These are phyloP conservation scores for Trypanosomatidae sp. DNA, from an alignment of 208 protist genomes.

Conservation along the genomic window DNA sequence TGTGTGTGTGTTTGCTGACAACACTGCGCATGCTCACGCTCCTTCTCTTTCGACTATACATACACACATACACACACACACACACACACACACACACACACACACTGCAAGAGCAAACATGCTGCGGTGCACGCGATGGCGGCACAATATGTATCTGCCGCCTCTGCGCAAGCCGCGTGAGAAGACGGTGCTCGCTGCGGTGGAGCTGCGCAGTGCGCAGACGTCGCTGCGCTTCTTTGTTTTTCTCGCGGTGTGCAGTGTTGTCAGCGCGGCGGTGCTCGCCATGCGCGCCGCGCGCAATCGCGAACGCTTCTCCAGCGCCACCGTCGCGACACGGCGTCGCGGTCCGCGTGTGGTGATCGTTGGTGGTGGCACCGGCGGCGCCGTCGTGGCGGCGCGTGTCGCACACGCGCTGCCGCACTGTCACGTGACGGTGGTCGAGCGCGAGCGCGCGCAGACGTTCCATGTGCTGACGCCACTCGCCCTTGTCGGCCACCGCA, in stretches of 20 bases:
- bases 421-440: conserved; percentile 68
- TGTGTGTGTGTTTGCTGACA: no score
- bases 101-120: not conserved
- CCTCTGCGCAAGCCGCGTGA: conserved; percentile 7
- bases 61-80: no score
- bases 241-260: conserved; percentile 14
- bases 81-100: not conserved
- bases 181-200: conserved; percentile 15
- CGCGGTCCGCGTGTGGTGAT: conserved; percentile 54
- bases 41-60: not conserved
- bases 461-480: conserved; percentile 51
- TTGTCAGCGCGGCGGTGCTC: conserved; percentile 13
- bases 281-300: conserved; percentile 25
- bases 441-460: conserved; percentile 38
- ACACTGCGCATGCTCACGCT: no score
- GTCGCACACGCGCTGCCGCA: conserved; percentile 31
- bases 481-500: conserved; percentile 74
- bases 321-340: conserved; percentile 11
- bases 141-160: conserved; percentile 54
- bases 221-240: no score
- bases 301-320: conserved; percentile 15
- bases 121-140: conserved; percentile 2
- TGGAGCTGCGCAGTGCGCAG: no score
- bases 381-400: conserved; percentile 35
- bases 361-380: conserved; percentile 52